Base-by-base conservation (phyloP, 2,329 filamentous ascomycete species). In the Sclerotinia glacialis region DNA sequence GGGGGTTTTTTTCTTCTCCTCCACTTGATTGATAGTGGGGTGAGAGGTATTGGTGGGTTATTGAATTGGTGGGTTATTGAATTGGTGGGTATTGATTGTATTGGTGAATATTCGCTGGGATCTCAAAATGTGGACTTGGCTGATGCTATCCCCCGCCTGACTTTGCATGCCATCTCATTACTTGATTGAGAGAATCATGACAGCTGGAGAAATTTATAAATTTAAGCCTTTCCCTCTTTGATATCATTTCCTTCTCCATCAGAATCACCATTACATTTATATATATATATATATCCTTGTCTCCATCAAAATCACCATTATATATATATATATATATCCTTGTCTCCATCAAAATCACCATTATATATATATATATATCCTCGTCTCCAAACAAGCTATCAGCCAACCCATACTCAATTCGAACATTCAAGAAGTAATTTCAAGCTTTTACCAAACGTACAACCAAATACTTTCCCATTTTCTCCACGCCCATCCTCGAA, bases 161-260 rank as follows among this genome's bases (percentile, higher is more conserved):
- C 21, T 18, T 23, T 47, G 6, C 14, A 60, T 49, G 42, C 9
- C 21, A 49, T 49, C 28, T 37, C 21, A 34, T 37, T 60, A 49
- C 44, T 49, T 60, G 58, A 49, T 60, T 49, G 44, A 55, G 34
- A 11, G 58, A 47, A 34, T 16, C 28, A 47, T 60, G 42, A 5
- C 2, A 7, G 12, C 28, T 16, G 11, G 40, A 4, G 18, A 16
- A 16, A 23, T 46, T 23, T 60, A 49, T 60, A 60, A 60, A 49
- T 60, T 2, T 49, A 49, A 37, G 28, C 21, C 21, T 37, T 46
- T 37, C 44, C 44, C 44, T 21, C 12, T 3, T n/a, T 49, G 31
- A 2, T 49, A 11, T 40, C 0, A 14, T 2, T n/a, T 37, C 0
- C n/a, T 21, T 53, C 16, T 5, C 8, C 28, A 53, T 34, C 50